Percentiles rank a stretch among this genome's conserved stretches.
Evolutionary conservation across 352 stramenopile genomes (phyloP).

Genomic region (Globisporangium alternatum): DNA sequence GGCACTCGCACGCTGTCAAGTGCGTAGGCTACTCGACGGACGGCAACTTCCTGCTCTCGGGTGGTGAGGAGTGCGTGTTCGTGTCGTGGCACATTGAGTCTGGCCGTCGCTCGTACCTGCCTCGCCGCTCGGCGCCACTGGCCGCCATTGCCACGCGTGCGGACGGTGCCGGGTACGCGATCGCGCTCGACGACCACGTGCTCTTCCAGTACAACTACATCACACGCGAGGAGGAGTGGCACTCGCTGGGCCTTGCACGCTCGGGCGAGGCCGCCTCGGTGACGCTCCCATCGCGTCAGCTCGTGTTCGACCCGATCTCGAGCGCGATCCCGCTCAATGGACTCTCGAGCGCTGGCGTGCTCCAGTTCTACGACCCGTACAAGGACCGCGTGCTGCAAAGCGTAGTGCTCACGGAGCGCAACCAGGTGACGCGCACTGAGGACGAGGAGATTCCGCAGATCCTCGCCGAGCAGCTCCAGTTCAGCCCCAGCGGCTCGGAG

Average conservation of each 20-base stretch:
- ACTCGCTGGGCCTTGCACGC: slow-evolving; percentile 57
- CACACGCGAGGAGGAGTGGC: slow-evolving; percentile 75
- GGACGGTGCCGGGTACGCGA: slow-evolving; percentile 56
- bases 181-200: slow-evolving; percentile 62
- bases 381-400: slow-evolving; percentile 73
- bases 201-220: slow-evolving; percentile 85
- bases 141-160: slow-evolving; percentile 47
- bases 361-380: slow-evolving; percentile 85
- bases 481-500: slow-evolving; percentile 46
- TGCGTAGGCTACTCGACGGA: slow-evolving; percentile 74
- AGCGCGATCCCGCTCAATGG: slow-evolving; percentile 65
- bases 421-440: slow-evolving; percentile 80
- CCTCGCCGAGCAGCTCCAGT: slow-evolving; percentile 46
- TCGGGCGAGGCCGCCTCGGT: slow-evolving; percentile 34
- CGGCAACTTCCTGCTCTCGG: slow-evolving; percentile 75
- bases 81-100: slow-evolving; percentile 86
- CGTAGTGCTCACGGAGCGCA: slow-evolving; percentile 72
- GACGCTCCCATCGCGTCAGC: slow-evolving; percentile 49
- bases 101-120: slow-evolving; percentile 69
- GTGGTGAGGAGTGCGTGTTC: slow-evolving; percentile 84
- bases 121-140: slow-evolving; percentile 66
- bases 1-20: slow-evolving; percentile 79
- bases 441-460: slow-evolving; percentile 55
- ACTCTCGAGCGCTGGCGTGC: slow-evolving; percentile 46
- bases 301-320: slow-evolving; percentile 64